Percentiles rank a stretch among this genome's conserved stretches.
Evolutionary conservation across 495 filamentous ascomycete genomes (phyloP).

Genomic region (Penicillium ucsense): DNA sequence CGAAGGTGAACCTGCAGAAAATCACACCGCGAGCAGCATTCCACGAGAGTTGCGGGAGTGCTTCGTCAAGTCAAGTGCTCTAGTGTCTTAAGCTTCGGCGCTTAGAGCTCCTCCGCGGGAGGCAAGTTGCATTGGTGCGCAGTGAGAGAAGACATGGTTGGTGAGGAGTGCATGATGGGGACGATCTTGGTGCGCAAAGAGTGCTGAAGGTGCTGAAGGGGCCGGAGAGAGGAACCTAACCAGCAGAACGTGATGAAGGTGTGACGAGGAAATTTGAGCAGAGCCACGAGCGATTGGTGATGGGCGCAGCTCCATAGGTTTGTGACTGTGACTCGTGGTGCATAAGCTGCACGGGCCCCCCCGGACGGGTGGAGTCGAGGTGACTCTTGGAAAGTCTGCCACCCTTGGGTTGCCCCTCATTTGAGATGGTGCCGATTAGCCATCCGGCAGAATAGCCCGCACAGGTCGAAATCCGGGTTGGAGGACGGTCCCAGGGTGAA

Average conservation of each 20-base stretch:
- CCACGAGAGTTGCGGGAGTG: too few species aligned
- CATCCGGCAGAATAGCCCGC: too few species aligned
- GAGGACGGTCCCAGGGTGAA: too few species aligned
- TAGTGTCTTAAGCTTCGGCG: slow-evolving; percentile 8
- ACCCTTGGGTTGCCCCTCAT: too few species aligned
- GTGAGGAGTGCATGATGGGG: slow-evolving; percentile 6
- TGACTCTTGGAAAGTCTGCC: too few species aligned
- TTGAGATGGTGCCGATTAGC: too few species aligned
- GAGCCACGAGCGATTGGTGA: slow-evolving; percentile 17
- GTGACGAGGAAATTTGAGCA: background rate
- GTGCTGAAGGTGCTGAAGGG: slow-evolving; percentile 6
- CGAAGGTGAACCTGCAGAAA: too few species aligned
- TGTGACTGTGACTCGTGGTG: slow-evolving; percentile 34
- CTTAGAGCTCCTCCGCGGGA: slow-evolving; percentile 16
- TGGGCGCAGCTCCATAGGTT: slow-evolving; percentile 1
- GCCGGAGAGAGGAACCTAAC: too few species aligned
- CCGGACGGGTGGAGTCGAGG: background rate
- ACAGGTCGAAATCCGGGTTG: too few species aligned
- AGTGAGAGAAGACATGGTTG: slow-evolving; percentile 3
- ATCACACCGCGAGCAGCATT: too few species aligned
- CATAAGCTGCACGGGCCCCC: slow-evolving; percentile 20
- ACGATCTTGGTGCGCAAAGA: slow-evolving; percentile 4
- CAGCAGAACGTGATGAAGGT: slow-evolving; percentile 11
- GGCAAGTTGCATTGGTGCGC: slow-evolving; percentile 4
- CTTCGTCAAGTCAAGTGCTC: slow-evolving; percentile 15